Base-by-base conservation (phyloP, 495 filamentous ascomycete genomes). In the Peziza echinospora region DNA sequence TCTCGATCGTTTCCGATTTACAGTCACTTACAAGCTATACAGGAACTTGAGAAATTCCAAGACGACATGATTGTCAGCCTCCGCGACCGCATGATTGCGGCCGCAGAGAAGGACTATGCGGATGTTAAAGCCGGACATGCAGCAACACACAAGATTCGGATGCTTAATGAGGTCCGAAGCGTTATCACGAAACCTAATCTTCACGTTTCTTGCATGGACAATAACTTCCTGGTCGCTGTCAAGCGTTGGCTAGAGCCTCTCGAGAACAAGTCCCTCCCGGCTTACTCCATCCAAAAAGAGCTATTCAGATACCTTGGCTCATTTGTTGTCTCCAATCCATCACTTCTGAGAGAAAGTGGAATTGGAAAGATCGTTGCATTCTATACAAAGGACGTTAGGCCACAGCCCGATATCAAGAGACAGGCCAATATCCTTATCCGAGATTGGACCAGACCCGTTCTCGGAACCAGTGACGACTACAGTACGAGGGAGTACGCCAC, bases 181-280 rank as follows among this genome's bases (percentile, higher is more conserved):
- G 67, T 94, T 5, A 71, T 99, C 28, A 93, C 84, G 60, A 83
- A 85, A 51, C 86, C 85, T 57, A 82, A 78, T 40, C 71, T 86
- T 26, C 81, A 83, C 63, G 71, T 75, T 51, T 69, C 71, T 1
- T 75, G 93, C 47, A 77, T 93, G 48, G 91, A 99, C 51, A 89
- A 79, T 58, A 93, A 94, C 64, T 75, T 99, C 51, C 70, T 99
- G 24, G 83, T 91, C 61, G 82, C 84, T 2, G 84, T 99, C 53
- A 81, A 82, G 55, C 93, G 87, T 71, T 96, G 96, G 74, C 77
- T 99, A 10, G 91, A 99, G 59, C 91, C 91, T 3, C 72, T 94
- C 37, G 85, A 93, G 56, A 89, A 86, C 50, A 53, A 54, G 39
- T 80, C 80, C 40, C 68, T 99, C 22, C 89, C 91, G 0, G 86